These are phyloP conservation scores for Elongisporangium anandrum DNA, from an alignment of 352 stramenopile genomes.

Conservation along the genomic window DNA sequence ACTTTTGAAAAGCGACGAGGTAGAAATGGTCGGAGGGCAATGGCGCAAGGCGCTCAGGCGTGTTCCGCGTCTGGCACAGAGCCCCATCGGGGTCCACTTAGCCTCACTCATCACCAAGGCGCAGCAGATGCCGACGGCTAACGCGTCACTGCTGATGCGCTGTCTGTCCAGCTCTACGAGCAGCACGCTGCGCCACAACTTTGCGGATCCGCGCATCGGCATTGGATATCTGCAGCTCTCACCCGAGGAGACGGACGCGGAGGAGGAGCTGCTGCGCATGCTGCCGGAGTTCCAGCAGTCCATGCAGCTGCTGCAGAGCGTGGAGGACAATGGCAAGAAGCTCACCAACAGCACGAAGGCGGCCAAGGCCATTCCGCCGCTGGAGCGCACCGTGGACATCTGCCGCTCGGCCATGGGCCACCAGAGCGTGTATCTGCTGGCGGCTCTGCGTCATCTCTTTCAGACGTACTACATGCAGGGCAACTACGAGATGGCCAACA, in stretches of 20 bases:
- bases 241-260: constrained; percentile 59
- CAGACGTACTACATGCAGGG: constrained; percentile 62
- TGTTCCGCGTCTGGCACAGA: not conserved
- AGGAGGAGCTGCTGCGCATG: constrained; percentile 53
- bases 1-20: not conserved
- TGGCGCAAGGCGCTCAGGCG: not conserved
- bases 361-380: constrained; percentile 36
- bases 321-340: constrained; percentile 24
- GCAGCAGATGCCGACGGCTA: not conserved
- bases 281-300: constrained; percentile 74
- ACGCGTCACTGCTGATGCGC: not conserved
- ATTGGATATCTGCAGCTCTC: constrained; percentile 62
- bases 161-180: constrained; percentile 13
- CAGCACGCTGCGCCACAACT: constrained; percentile 35
- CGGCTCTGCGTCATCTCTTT: constrained; percentile 55
- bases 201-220: constrained; percentile 49
- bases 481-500: constrained; percentile 39
- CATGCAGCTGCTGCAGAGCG: constrained; percentile 41
- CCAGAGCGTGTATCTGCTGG: constrained; percentile 60
- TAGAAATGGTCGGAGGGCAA: not conserved
- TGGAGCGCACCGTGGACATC: constrained; percentile 71
- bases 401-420: constrained; percentile 74
- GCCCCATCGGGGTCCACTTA: not conserved
- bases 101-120: too few species aligned
- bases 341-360: constrained; percentile 50